Base-by-base conservation (phyloP, 371 early-diverging fungal genomes). In the Mortierella sp. region DNA sequence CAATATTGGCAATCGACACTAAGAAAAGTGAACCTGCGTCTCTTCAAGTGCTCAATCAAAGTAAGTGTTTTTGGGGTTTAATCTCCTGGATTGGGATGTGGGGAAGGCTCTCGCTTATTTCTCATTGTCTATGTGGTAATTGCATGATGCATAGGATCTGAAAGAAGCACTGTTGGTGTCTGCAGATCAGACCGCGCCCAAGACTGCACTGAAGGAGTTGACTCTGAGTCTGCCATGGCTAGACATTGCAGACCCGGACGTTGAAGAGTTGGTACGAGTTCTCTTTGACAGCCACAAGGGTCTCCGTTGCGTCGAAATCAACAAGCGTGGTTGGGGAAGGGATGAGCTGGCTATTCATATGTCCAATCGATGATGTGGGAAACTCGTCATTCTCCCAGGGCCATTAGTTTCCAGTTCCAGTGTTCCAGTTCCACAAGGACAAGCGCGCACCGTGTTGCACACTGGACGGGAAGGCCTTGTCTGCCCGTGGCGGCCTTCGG, bases 21-120 rank as follows among this genome's bases (percentile, higher is more conserved):
- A 10, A 49, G 34, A n/a, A 24, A 19, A 8, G 9, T 72, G 21
- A 61, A 21, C 18, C 50, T 67, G 38, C 58, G 51, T 24, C 42
- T 72, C 14, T 63, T 47, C 55, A 62, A 53, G 23, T 72, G 72
- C 27, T 58, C 72, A 1, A 38, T 43, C 4, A 46, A 72, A 67
- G 72, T 67, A 67, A 39, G 43, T 5, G 19, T 28, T 23, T 13
- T 3, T 26, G 19, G 42, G 27, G 38, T 12, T 38, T 38, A 8
- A 38, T 38, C 38, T 38, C 38, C n/a, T n/a, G n/a, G 38, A 38
- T 8, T 38, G 38, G 38, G 38, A 12, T 38, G 5, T 12, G 38
- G 12, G 5, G 8, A 38, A 38, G 12, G n/a, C n/a, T n/a, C n/a
- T 12, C 12, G 38, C 38, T 38, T 12, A 38, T 38, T 12, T 8